A percentile compares a stretch with the other conserved stretches of the same genome.
Conservation (phyloP, 2,329 filamentous ascomycete genomes). For the Fusarium hainanense region DNA sequence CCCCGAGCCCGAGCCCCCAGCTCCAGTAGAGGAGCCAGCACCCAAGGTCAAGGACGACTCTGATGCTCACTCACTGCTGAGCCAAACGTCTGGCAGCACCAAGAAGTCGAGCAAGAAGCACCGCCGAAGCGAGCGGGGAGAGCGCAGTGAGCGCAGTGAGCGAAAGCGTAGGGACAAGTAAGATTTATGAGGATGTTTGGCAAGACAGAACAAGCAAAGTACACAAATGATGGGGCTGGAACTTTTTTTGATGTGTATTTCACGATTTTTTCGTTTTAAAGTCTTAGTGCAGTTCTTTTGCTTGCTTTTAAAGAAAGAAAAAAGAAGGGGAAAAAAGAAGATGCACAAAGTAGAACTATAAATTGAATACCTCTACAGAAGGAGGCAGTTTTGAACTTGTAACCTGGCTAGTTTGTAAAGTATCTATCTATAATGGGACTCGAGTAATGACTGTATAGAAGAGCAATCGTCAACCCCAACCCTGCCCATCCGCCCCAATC, state of each 20-base stretch:
- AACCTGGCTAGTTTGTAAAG: neutral
- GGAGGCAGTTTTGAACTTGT: neutral
- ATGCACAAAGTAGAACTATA: slow-evolving; percentile 14
- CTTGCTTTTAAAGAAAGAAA: neutral
- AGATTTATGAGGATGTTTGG: slow-evolving; percentile 15
- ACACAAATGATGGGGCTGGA: slow-evolving; percentile 26
- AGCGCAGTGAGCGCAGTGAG: slow-evolving; percentile 33
- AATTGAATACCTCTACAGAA: slow-evolving; percentile 12
- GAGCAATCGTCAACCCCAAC: fast-evolving
- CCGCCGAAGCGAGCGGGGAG: slow-evolving; percentile 26
- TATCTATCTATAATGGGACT: fast-evolving
- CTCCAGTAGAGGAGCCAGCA: slow-evolving; percentile 4
- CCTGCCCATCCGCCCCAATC: neutral
- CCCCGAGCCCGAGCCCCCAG: neutral
- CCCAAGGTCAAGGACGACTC: slow-evolving; percentile 24
- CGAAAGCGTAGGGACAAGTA: slow-evolving; percentile 35
- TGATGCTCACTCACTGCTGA: slow-evolving; percentile 9
- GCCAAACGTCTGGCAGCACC: slow-evolving; percentile 17
- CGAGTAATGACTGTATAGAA: neutral
- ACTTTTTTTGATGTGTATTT: slow-evolving; percentile 32
- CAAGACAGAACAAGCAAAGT: slow-evolving; percentile 32
- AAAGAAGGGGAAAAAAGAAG: neutral
- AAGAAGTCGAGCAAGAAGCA: slow-evolving; percentile 31
- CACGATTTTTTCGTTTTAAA: slow-evolving; percentile 15
- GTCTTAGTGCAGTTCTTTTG: slow-evolving; percentile 11